phyloP scores from a whole-genome alignment of 2,329 filamentous ascomycete genomes.

The Cryphonectria naterciae region DNA sequence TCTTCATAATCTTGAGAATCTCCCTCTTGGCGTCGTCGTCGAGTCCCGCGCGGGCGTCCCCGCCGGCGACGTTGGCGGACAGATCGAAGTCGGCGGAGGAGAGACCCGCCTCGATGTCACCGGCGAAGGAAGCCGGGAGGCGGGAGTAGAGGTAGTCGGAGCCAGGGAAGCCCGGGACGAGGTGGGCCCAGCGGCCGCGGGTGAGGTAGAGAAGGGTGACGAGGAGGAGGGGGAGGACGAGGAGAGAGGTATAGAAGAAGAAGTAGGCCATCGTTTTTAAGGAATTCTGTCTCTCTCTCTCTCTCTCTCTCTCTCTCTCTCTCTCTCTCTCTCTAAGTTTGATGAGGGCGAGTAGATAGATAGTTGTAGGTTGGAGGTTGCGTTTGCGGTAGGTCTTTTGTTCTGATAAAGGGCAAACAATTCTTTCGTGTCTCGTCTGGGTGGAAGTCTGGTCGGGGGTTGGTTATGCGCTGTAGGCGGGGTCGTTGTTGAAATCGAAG shows the following conservation, averaged over 20 bases:
- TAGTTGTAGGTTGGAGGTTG: background rate
- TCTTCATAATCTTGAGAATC: conserved; percentile 90
- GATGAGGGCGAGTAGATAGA: background rate
- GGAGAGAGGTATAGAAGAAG: conserved; percentile 76
- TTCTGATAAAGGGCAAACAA: background rate
- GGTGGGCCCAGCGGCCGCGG: conserved; percentile 74
- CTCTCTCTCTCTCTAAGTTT: background rate
- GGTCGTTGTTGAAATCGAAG: background rate
- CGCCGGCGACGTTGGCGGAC: conserved; percentile 74
- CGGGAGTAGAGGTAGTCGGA: conserved; percentile 73
- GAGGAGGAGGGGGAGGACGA: conserved; percentile 67
- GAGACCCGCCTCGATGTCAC: conserved; percentile 86
- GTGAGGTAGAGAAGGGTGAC: conserved; percentile 82
- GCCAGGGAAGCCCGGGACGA: conserved; percentile 55
- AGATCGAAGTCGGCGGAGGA: conserved; percentile 85
- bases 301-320: no score
- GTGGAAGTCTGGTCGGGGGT: background rate
- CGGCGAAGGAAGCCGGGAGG: conserved; percentile 76
- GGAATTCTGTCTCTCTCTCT: no score
- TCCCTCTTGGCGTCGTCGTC: conserved; percentile 81
- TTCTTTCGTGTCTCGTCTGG: background rate
- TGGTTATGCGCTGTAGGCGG: background rate
- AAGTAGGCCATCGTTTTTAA: conserved; percentile 72
- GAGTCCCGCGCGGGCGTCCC: conserved; percentile 79
- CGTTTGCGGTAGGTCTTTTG: background rate